phyloP scores from a whole-genome alignment of 139 green algal species.

The Penium margaritaceum region DNA sequence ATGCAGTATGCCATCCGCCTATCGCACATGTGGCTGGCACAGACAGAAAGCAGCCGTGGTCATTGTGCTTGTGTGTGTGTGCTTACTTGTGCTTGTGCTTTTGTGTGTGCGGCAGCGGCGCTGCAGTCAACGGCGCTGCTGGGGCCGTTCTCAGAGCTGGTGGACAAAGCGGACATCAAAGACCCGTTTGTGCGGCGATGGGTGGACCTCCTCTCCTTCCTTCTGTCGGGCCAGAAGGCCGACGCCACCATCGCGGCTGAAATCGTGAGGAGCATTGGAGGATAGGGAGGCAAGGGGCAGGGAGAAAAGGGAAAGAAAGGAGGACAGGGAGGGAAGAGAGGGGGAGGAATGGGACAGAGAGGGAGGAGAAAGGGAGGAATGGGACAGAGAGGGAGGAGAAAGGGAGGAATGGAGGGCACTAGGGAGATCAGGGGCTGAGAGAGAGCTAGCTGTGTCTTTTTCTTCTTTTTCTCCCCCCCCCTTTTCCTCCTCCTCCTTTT shows the following conservation, averaged over 20 bases:
- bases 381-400: no score
- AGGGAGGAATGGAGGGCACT: no score
- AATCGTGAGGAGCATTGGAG: conserved; percentile 27
- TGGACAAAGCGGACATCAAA: conserved; percentile 43
- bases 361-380: no score
- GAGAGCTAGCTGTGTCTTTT: no score
- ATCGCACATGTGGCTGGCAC: no score
- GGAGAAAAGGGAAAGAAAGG: no score
- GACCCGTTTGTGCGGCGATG: conserved; percentile 86
- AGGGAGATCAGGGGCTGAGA: no score
- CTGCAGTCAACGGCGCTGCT: conserved; percentile 56
- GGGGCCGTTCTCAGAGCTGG: conserved; percentile 71
- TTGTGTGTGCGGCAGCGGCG: conserved; percentile 7
- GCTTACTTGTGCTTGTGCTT: neutral
- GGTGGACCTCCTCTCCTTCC: conserved; percentile 90
- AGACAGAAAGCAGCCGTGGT: neutral
- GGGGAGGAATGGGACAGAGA: neutral
- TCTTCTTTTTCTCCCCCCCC: neutral
- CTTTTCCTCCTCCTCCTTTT: neutral
- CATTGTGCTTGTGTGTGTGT: neutral
- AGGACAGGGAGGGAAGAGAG: no score
- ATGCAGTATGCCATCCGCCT: no score
- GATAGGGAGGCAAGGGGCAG: neutral
- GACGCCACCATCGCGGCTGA: conserved; percentile 87
- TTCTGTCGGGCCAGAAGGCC: conserved; percentile 79